Percentiles rank a stretch among this genome's conserved stretches.
Evolutionary conservation across 495 filamentous ascomycete genomes (phyloP).

Genomic region (Xylaria bambusicola): DNA sequence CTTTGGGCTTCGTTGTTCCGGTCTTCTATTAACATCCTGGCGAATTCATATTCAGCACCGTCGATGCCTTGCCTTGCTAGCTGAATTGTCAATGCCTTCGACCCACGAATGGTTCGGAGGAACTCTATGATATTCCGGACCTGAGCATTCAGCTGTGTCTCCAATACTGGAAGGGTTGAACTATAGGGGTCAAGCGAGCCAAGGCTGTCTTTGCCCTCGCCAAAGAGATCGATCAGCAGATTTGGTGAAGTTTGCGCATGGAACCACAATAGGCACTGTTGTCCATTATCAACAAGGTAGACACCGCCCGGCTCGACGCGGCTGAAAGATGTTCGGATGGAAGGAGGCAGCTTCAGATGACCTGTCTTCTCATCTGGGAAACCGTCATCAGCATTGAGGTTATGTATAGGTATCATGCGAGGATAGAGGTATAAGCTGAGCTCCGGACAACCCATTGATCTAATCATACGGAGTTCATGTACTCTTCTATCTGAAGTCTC

Average conservation of each 20-base stretch:
- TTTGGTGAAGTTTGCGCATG: constrained; percentile 77
- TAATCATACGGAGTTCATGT: constrained; percentile 88
- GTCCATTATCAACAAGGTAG: constrained; percentile 98
- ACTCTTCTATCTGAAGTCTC: constrained; percentile 91
- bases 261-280: constrained; percentile 86
- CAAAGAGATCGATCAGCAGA: constrained; percentile 88
- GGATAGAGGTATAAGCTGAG: constrained; percentile 94
- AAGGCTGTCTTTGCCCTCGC: constrained; percentile 70
- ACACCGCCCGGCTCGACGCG: constrained; percentile 91
- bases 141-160: constrained; percentile 94
- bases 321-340: constrained; percentile 82
- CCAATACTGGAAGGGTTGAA: constrained; percentile 72
- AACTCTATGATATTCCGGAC: constrained; percentile 92
- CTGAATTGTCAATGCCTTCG: constrained; percentile 86
- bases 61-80: constrained; percentile 91
- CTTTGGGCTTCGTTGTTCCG: constrained; percentile 96
- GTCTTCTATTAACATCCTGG: constrained; percentile 86
- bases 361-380: constrained; percentile 83
- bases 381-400: constrained; percentile 80
- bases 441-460: constrained; percentile 81
- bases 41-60: constrained; percentile 96
- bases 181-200: constrained; percentile 75
- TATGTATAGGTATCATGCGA: constrained; percentile 88
- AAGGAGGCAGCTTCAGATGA: constrained; percentile 77
- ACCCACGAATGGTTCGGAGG: constrained; percentile 75